These are phyloP conservation scores for Suhomyces kilbournensis DNA, from an alignment of 805 yeast species.

Conservation along the genomic window DNA sequence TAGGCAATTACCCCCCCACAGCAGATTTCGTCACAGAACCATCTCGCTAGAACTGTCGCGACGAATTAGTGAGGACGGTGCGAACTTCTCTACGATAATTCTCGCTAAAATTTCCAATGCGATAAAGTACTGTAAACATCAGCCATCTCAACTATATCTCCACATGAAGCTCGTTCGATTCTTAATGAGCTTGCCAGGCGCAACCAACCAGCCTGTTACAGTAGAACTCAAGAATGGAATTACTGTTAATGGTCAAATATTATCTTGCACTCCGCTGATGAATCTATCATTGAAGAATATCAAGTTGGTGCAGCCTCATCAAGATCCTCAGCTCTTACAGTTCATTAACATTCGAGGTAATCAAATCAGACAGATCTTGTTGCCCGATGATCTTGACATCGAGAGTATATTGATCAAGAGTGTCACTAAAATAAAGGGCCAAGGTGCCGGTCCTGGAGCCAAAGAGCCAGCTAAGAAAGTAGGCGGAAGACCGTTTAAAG, in stretches of 20 bases:
- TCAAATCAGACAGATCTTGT: constrained; percentile 75
- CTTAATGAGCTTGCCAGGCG: constrained; percentile 66
- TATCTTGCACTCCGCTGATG: constrained; percentile 88
- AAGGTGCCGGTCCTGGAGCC: constrained; percentile 42
- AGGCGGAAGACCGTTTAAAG: constrained; percentile 11
- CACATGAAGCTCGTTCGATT: constrained; percentile 70
- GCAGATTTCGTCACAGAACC: neutral
- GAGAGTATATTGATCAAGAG: constrained; percentile 59
- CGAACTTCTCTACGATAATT: neutral
- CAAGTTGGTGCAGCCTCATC: constrained; percentile 68
- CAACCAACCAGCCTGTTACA: constrained; percentile 78
- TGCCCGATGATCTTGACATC: constrained; percentile 83
- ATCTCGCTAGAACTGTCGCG: neutral
- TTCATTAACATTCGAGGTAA: constrained; percentile 85
- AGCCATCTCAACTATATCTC: neutral
- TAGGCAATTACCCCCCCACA: neutral
- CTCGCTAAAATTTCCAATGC: neutral
- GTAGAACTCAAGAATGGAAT: constrained; percentile 92
- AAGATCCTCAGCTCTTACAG: constrained; percentile 68
- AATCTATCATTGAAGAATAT: constrained; percentile 79
- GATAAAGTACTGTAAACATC: neutral
- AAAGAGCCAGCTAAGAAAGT: constrained; percentile 11
- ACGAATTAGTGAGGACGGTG: neutral
- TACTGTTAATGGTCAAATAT: constrained; percentile 76
- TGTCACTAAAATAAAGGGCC: constrained; percentile 39